Conservation (phyloP, 257 asterid genomes). For the Forsythia viridissima region DNA sequence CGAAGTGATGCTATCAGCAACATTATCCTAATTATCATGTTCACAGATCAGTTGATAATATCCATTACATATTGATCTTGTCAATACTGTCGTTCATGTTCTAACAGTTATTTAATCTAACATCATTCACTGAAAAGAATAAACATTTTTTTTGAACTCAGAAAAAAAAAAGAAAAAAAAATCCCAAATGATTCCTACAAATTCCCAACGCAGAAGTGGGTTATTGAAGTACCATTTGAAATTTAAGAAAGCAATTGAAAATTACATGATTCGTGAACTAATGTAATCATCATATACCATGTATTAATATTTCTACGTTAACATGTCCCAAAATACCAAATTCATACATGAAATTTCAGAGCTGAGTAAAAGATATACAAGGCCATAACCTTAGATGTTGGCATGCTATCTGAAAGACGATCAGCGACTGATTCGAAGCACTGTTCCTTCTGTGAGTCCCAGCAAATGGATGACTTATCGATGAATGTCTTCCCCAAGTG, state of each 20-base stretch:
- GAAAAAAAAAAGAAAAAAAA: neutral
- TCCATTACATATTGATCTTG: no score
- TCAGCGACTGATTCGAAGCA: constrained; percentile 16
- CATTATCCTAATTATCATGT: neutral
- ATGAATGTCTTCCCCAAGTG: constrained; percentile 20
- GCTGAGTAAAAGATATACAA: neutral
- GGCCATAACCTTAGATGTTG: constrained; percentile 33
- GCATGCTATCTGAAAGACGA: constrained; percentile 21
- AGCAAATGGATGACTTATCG: constrained; percentile 23
- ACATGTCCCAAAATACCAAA: neutral
- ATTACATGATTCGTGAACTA: neutral
- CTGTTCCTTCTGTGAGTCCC: constrained; percentile 23
- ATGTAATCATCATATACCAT: neutral
- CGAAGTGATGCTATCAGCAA: neutral
- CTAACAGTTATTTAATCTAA: neutral
- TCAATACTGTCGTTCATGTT: neutral
- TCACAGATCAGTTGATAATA: neutral
- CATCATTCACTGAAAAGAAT: neutral
- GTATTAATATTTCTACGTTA: neutral
- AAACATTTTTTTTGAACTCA: neutral
- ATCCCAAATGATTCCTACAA: neutral
- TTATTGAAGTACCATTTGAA: no score
- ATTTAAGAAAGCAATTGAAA: neutral
- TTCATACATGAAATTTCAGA: neutral
- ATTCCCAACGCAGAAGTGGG: neutral